Base-by-base conservation (phyloP, 106 monocot species). In the Acanthochlamys bracteata region DNA sequence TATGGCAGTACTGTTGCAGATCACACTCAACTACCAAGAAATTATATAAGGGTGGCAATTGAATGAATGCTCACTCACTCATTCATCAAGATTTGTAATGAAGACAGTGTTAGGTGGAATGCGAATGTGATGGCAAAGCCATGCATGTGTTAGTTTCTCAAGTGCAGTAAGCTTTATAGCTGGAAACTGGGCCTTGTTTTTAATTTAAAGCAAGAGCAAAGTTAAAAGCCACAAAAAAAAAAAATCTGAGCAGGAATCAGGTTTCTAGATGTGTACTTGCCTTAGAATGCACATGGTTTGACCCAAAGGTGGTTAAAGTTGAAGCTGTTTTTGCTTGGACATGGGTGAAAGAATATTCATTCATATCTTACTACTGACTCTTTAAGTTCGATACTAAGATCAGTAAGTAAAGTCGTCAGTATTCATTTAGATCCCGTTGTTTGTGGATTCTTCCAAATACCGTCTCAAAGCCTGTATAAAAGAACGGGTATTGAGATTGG, bases 221-320 rank as follows among this genome's bases (percentile, higher is more conserved):
- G 61, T 53, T 59, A 63, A 53, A 23, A 19, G 0, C 62, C 19
- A 42, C 12, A 64, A 40, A 16, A 25, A 27, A 1, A 15, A 24
- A 25, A 25, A 45, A 45, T 9, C 10, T 9, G 43, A 45, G 43
- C 13, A 45, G 13, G 43, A 45, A 46, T 39, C 59, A 12, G 4
- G 43, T 15, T 43, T 79, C 68, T 62, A 59, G 27, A 39, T 53
- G 73, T 58, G 41, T 60, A 25, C 79, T 60, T 67, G 59, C 49
- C 3, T 57, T 41, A 17, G 16, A 58, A 20, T 74, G 69, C 79
- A 79, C 79, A 74, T 79, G 79, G 68, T 65, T 26, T 69, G 73
- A 57, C 60, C 13, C 45, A 59, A 24, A 24, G 42, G 41, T n/a
- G n/a, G n/a, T n/a, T n/a, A n/a, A n/a, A 20, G 10, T 20, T 55